Evolutionary conservation across 805 yeast genomes (phyloP).

Genomic region (Cyberlindnera suaveolens): DNA sequence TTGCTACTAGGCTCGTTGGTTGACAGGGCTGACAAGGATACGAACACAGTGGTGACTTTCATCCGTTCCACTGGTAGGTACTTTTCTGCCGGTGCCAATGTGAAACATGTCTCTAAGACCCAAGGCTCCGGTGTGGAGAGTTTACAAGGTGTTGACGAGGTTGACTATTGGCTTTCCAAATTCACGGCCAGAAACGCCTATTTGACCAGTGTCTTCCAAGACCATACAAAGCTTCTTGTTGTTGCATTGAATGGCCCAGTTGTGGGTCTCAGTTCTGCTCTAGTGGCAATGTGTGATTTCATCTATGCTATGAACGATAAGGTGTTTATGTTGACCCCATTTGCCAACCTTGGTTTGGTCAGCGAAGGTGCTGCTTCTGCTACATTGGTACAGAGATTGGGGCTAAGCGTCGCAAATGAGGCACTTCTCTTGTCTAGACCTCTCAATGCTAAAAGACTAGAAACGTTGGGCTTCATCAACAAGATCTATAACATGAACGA

Average conservation of each 20-base stretch:
- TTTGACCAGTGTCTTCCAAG: slow-evolving; percentile 59
- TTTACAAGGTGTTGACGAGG: slow-evolving; percentile 23
- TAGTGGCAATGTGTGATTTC: slow-evolving; percentile 72
- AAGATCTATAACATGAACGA: slow-evolving; percentile 40
- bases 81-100: slow-evolving; percentile 84
- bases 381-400: slow-evolving; percentile 63
- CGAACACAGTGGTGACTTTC: slow-evolving; percentile 56
- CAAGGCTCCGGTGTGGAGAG: slow-evolving; percentile 4
- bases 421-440: slow-evolving; percentile 67
- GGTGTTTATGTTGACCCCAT: slow-evolving; percentile 63
- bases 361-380: slow-evolving; percentile 76
- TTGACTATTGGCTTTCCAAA: slow-evolving; percentile 43
- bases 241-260: slow-evolving; percentile 85
- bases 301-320: slow-evolving; percentile 59
- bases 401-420: slow-evolving; percentile 66
- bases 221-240: slow-evolving; percentile 65
- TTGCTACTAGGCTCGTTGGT: slow-evolving; percentile 51
- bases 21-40: slow-evolving; percentile 57
- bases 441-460: slow-evolving; percentile 51
- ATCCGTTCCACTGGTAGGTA: slow-evolving; percentile 66
- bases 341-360: slow-evolving; percentile 75
- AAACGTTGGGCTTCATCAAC: slow-evolving; percentile 54
- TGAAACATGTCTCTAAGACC: slow-evolving; percentile 28
- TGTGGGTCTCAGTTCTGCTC: slow-evolving; percentile 69
- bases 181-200: slow-evolving; percentile 69